These are phyloP conservation scores for Priceomyces fermenticarens DNA, from an alignment of 805 yeast genomes.

Conservation along the genomic window DNA sequence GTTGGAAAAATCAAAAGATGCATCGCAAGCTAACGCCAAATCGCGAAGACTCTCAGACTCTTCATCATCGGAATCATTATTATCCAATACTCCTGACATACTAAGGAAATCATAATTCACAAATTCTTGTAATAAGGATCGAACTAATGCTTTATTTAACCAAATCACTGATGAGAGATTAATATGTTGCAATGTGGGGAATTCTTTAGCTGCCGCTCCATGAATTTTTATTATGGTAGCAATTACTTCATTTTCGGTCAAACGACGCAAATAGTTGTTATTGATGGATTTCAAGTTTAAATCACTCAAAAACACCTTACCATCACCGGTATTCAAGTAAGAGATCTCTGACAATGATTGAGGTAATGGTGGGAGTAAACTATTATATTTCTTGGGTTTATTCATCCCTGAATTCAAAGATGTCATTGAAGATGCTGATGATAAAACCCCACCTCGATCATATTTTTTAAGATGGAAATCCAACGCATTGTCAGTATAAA, in stretches of 20 bases:
- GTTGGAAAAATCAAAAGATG: constrained; percentile 34
- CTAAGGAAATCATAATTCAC: constrained; percentile 8
- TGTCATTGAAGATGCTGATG: constrained; percentile 25
- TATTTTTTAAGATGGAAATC: constrained; percentile 1
- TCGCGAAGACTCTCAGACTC: neutral
- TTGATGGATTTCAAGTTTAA: constrained; percentile 39
- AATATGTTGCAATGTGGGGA: constrained; percentile 29
- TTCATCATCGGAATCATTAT: constrained; percentile 5
- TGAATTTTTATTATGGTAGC: constrained; percentile 24
- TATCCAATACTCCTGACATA: neutral
- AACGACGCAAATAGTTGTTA: constrained; percentile 23
- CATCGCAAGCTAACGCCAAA: constrained; percentile 15
- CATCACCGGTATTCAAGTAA: constrained; percentile 28
- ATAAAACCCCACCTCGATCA: constrained; percentile 4
- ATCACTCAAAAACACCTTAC: constrained; percentile 37
- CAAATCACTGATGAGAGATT: constrained; percentile 47
- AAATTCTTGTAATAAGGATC: constrained; percentile 32
- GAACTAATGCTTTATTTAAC: constrained; percentile 40
- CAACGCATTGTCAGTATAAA: constrained; percentile 6
- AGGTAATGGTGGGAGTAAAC: constrained; percentile 37
- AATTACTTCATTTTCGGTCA: constrained; percentile 34
- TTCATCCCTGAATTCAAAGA: constrained; percentile 23
- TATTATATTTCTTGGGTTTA: constrained; percentile 34
- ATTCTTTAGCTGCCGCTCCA: constrained; percentile 10
- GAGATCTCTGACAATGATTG: constrained; percentile 23